Evolutionary conservation across 306 rosid species (phyloP), one percentile per base, ranked within the genome.

Genomic region (Luffa acutangula): DNA sequence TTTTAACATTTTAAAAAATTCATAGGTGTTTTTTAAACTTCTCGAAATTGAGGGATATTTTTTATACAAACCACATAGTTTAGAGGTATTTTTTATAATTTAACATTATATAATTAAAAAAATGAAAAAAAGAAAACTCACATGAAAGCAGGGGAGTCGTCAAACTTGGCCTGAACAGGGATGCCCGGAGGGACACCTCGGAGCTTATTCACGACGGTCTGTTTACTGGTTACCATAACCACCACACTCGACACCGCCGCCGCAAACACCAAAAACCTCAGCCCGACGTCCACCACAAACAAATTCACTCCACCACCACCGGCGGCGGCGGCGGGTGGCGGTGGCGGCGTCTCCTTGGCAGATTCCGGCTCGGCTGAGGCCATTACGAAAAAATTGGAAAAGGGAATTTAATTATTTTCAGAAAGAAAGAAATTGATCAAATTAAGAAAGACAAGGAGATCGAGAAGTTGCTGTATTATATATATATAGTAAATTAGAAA

Each of bases 101-200:
- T 25, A 25, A 25, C 31, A 1, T 25, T 25, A 25, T 25, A 25
- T 25, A 25, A 25, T 42, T 42, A 58, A 11, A n/a, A 12, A 64
- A 64, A 1, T 14, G 1, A 4, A 3, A 21, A 15, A 17, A 39
- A 17, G 20, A n/a, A 4, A n/a, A 20, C 96, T 87, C 78, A 92
- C 98, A 89, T 83, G 78, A 87, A 88, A 39, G 98, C 93, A 2
- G 97, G 96, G n/a, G 97, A 89, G 82, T 95, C 14, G 25, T 85
- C 83, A 71, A 91, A 95, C 82, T 95, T 91, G 87, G 91, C 92
- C 53, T 25, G 37, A 8, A 49, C 0, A 0, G 80, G 78, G 17
- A 15, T 0, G 18, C 81, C 81, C 13, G 81, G 59, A 2, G 74
- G 81, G 25, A 49, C 57, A 72, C 14, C 17, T 0, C 78, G 56